A percentile compares a stretch with the other conserved stretches of the same genome.
phyloP scores from a whole-genome alignment of 2,329 filamentous ascomycete species.

The Alternaria sp. region DNA sequence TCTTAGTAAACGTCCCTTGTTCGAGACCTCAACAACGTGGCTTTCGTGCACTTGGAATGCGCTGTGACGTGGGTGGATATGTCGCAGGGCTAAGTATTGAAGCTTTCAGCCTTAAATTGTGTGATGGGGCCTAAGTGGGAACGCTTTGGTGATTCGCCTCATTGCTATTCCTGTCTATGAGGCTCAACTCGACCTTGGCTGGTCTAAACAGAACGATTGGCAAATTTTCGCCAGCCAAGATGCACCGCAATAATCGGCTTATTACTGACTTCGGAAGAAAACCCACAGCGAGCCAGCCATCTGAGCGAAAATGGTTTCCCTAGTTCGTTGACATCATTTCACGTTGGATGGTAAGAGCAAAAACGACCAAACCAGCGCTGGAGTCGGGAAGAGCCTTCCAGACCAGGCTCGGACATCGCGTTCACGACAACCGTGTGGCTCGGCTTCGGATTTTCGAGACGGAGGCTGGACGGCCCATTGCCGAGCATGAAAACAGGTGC shows the following conservation, averaged over 20 bases:
- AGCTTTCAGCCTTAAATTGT: slow-evolving; percentile 31
- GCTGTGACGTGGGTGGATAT: slow-evolving; percentile 29
- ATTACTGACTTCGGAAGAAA: not conserved
- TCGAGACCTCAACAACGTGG: slow-evolving; percentile 4
- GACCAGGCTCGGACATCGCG: not conserved
- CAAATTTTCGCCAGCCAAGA: not conserved
- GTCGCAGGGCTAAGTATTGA: slow-evolving; percentile 17
- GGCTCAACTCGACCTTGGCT: slow-evolving; percentile 6
- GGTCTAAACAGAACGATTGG: slow-evolving; percentile 3
- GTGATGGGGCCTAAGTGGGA: slow-evolving; percentile 17
- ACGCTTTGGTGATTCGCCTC: slow-evolving; percentile 12
- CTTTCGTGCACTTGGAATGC: slow-evolving; percentile 16
- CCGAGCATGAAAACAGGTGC: slow-evolving; percentile 27
- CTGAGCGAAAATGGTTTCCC: not conserved
- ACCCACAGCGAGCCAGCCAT: not conserved
- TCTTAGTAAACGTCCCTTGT: not conserved
- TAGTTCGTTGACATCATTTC: slow-evolving; percentile 14
- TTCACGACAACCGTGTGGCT: not conserved
- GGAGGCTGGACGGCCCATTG: slow-evolving; percentile 27
- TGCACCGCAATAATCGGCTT: not conserved
- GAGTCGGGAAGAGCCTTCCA: slow-evolving; percentile 2
- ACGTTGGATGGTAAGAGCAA: not conserved
- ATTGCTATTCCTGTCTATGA: slow-evolving; percentile 12
- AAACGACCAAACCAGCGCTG: not conserved
- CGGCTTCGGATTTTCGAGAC: slow-evolving; percentile 23